Evolutionary conservation across 805 yeast species (phyloP), one percentile per base, ranked within the genome.

Genomic region (Metschnikowia orientalis): DNA sequence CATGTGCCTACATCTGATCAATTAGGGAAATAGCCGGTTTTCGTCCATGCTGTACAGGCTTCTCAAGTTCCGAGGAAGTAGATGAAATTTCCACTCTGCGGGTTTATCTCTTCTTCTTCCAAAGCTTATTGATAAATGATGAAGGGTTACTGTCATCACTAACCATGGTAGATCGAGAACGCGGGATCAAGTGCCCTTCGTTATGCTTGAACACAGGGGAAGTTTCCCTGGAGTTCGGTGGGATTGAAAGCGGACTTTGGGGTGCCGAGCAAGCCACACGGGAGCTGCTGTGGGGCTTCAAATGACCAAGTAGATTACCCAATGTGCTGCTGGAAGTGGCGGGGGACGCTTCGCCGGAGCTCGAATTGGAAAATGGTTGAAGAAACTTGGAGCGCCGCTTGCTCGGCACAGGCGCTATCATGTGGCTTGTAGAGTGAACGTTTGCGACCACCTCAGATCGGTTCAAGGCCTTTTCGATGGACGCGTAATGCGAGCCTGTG

Each of bases 71-170:
- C n/a, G n/a, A n/a, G n/a, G n/a, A n/a, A n/a, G n/a, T n/a, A n/a
- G n/a, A n/a, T n/a, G n/a, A 18, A 18, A 18, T 6, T 18, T 8
- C 8, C 20, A 18, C 6, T 18, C 6, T 24, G 18, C 14, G 13
- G 4, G n/a, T 8, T 30, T 36, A 41, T 35, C 42, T 41, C 30
- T 38, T 47, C 33, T 47, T 51, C 28, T 38, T 36, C 53, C 53
- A 51, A 20, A 51, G 38, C 34, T 49, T 51, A 15, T 38, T 41
- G 25, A 44, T 28, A 15, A 46, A 23, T 14, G 48, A 42, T 9
- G 43, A 38, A 19, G 35, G 35, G 10, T 16, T 40, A 11, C 23
- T 28, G 14, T 30, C 31, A 4, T 42, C 47, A 2, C 34, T 30
- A 5, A 28, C 38, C 8, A 22, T 31, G 6, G 31, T 30, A 14